Evolutionary conservation across 2,329 filamentous ascomycete species (phyloP), one percentile per base, ranked within the genome.

Genomic region (Aspergillus thermomutatus): DNA sequence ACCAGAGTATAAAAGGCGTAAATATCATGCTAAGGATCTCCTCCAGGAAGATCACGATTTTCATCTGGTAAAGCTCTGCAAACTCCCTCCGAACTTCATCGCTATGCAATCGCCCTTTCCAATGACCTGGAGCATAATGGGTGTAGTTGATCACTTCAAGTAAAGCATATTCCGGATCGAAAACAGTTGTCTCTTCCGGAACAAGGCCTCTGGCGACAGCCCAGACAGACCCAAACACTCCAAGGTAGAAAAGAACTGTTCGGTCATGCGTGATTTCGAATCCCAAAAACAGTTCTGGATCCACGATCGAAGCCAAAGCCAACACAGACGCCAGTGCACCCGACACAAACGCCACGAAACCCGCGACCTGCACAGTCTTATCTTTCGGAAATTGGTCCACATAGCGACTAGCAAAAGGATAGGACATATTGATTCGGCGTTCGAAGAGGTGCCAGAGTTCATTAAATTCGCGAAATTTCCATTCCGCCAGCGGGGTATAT

Each of bases 391-490:
- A 99, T 63, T 97, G 93, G 62, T 96, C 91, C 26, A 99, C 83
- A 67, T 99, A 99, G 49, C 91, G 86, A 34, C 89, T 91, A 2
- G 94, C 93, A 70, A 91, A 97, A 0, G 93, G 92, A 68, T 94
- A 92, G 0, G 94, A 96, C 89, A 97, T 95, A 62, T 96, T 92
- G 45, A 93, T 80, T 21, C 94, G 87, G 62, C 93, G 90, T 58
- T 92, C 85, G 67, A 97, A 99, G 2, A 97, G 82, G 73, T 99
- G 94, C 55, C 89, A 88, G 1, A 99, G 82, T 73, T 99, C 94
- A 68, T 99, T 99, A 81, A 97, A 99, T 72, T 97, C 93, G 49
- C 94, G 88, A 61, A 99, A 97, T 68, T 97, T 97, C 94, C 94
- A 99, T 71, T 96, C 90, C 0, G 94, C 94, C 51, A 96, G 83